These are phyloP conservation scores for Rhizopogon vinicolor DNA, from an alignment of 768 basidiomycete species.

Conservation along the genomic window DNA sequence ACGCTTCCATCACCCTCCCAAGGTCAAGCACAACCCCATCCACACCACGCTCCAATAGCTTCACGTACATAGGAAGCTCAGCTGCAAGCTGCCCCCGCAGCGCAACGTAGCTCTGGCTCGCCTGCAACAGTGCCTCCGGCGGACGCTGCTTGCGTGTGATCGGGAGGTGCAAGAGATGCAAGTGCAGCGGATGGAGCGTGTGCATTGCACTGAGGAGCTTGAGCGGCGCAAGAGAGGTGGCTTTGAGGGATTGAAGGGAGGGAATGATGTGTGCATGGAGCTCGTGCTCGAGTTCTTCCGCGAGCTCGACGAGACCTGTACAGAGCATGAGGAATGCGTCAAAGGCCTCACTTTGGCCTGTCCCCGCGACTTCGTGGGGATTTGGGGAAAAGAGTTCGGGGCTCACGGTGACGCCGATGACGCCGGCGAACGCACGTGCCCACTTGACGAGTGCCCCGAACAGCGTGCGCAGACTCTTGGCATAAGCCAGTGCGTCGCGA, in stretches of 20 bases:
- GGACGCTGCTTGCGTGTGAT: conserved; percentile 58
- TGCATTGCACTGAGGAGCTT: conserved; percentile 70
- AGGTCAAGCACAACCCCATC: conserved; percentile 46
- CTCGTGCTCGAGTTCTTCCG: conserved; percentile 46
- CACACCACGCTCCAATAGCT: conserved; percentile 57
- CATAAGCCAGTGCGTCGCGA: conserved; percentile 61
- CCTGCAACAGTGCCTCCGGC: conserved; percentile 60
- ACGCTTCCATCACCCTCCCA: conserved; percentile 51
- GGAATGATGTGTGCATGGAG: conserved; percentile 53
- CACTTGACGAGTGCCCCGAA: conserved; percentile 52
- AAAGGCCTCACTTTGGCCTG: conserved; percentile 51
- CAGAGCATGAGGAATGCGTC: conserved; percentile 66
- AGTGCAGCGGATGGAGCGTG: conserved; percentile 69
- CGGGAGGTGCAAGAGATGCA: conserved; percentile 62
- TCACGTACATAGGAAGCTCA: conserved; percentile 66
- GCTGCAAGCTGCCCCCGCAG: conserved; percentile 65
- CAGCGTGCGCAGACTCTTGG: conserved; percentile 42
- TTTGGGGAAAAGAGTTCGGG: conserved; percentile 15
- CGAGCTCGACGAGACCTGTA: conserved; percentile 48
- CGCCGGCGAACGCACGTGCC: conserved; percentile 62
- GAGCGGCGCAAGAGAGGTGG: conserved; percentile 56
- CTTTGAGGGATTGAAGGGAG: conserved; percentile 52
- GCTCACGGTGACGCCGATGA: conserved; percentile 54
- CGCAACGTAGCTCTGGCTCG: conserved; percentile 74
- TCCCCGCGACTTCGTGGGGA: conserved; percentile 12